phyloP scores from a whole-genome alignment of 768 basidiomycete species.

The Macrolepiota albuminosa region DNA sequence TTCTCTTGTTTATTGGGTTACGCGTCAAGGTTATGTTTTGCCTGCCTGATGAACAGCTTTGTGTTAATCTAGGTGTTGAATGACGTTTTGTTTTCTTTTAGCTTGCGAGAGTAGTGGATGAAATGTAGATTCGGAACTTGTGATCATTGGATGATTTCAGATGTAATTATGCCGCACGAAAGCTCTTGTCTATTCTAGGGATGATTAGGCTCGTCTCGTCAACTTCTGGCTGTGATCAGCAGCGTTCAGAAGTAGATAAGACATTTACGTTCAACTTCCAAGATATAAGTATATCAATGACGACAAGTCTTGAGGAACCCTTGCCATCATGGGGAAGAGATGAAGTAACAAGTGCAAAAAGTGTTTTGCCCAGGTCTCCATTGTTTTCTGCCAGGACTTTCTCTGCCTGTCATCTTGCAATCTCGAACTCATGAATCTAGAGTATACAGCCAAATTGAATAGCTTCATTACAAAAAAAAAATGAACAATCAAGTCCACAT shows the following conservation, averaged over 20 bases:
- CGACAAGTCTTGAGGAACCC: too few relatives aligned
- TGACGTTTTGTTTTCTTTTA: not conserved
- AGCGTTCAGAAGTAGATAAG: not conserved
- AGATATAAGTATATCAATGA: too few relatives aligned
- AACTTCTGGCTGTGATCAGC: not conserved
- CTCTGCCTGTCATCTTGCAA: constrained; percentile 54
- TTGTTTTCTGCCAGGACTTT: constrained; percentile 48
- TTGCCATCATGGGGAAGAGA: too few relatives aligned
- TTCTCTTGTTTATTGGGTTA: not conserved
- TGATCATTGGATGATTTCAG: not conserved
- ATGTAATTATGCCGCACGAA: not conserved
- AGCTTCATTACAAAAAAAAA: not conserved
- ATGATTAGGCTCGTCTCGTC: not conserved
- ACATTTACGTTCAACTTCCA: not conserved
- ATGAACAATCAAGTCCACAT: constrained; percentile 61
- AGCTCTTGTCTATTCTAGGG: not conserved
- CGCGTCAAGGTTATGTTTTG: not conserved
- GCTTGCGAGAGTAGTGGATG: not conserved
- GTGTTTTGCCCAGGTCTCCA: constrained; percentile 48
- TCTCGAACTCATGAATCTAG: constrained; percentile 59
- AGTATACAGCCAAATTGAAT: not conserved
- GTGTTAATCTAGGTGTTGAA: not conserved
- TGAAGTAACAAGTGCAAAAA: constrained; percentile 33
- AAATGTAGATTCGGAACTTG: not conserved
- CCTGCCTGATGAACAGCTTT: not conserved